Base-by-base conservation (phyloP, 805 yeast genomes). In the Sugiyamaella marilandica region DNA sequence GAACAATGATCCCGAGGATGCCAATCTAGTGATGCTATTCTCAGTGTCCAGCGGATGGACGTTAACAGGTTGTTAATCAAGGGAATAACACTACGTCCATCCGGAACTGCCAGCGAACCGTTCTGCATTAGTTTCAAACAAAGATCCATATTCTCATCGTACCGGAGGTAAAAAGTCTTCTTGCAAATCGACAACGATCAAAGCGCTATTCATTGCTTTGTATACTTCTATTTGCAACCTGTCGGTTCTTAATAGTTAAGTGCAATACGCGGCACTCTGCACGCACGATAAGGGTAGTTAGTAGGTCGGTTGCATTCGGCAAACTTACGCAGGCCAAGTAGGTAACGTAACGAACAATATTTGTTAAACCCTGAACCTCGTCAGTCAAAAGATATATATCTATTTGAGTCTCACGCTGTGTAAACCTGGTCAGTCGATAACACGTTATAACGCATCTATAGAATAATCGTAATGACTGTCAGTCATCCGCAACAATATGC, bases 21-120 rank as follows among this genome's bases (percentile, higher is more conserved):
- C 94, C 95, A 88, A 65, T 91, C 98, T 64, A 84, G 82, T 2
- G 95, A 84, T 36, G 87, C 83, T 0, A 86, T 78, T 0, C 88
- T 73, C 5, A 81, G 69, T 43, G 74, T 72, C 92, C 94, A 90
- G 36, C 65, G 57, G 0, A 65, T 51, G 5, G 37, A 34, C 13
- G 70, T 63, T 9, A 82, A 59, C 41, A 88, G 67, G 1, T 74
- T 62, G 31, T 75, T 66, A 34, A 89, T 79, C 0, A 72, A 71
- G 0, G 77, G 73, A 18, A 89, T 74, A 8, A 87, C 71, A 0
- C 68, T 70, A 11, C 84, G 72, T 2, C 95, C 97, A 5, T 75
- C 71, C 0, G 72, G 61, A 0, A 89, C 94, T 0, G 94, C 95
- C 43, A 91, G 69, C 0, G 94, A 69, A 0, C 97, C 97, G 29